These are phyloP conservation scores for Mycena crocata DNA, from an alignment of 768 basidiomycete species.

Conservation along the genomic window DNA sequence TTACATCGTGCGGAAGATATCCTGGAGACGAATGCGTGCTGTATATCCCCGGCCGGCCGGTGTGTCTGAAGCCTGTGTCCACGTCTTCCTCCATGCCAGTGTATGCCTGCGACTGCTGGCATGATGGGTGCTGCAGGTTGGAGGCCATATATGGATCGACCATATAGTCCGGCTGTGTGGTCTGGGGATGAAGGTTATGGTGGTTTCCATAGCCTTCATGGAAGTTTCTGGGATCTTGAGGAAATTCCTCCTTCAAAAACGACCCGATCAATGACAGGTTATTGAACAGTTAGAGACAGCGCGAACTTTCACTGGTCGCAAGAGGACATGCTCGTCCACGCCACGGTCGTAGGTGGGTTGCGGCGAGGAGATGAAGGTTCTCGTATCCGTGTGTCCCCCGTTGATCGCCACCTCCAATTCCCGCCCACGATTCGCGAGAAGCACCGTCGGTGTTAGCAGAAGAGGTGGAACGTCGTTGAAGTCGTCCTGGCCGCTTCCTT, in stretches of 20 bases:
- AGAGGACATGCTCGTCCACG: not conserved
- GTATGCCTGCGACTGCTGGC: not conserved
- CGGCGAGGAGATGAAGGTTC: slow-evolving; percentile 10
- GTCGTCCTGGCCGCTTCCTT: not conserved
- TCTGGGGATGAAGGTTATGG: no score
- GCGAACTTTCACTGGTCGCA: no score
- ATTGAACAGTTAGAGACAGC: no score
- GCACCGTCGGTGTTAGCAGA: not conserved
- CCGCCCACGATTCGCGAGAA: not conserved
- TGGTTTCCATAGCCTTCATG: no score
- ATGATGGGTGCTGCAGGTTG: no score
- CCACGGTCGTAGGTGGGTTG: not conserved
- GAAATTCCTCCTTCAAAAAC: no score
- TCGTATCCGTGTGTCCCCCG: not conserved
- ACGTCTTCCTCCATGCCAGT: not conserved
- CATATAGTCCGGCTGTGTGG: no score
- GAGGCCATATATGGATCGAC: no score
- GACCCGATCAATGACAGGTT: no score
- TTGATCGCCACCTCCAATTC: slow-evolving; percentile 1
- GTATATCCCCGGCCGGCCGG: not conserved
- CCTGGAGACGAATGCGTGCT: slow-evolving; percentile 10
- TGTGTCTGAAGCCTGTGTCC: not conserved
- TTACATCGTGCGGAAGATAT: not conserved
- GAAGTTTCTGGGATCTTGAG: no score
- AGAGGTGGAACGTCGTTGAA: not conserved